A percentile compares a stretch with the other conserved stretches of the same genome.
phyloP scores from a whole-genome alignment of 805 yeast genomes.

The Tetrapisispora phaffii region DNA sequence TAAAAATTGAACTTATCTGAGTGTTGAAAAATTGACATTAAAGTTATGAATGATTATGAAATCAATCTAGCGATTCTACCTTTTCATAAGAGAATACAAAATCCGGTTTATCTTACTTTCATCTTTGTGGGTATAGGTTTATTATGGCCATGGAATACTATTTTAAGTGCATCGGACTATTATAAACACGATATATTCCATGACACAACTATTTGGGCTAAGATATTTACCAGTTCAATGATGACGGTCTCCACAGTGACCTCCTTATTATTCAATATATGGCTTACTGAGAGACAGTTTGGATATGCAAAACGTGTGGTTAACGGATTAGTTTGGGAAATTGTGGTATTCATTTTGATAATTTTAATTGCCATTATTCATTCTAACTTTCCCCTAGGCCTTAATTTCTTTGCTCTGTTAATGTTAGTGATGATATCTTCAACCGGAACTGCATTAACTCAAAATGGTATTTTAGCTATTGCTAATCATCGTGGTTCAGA shows the following conservation, averaged over 20 bases:
- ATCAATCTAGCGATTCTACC: conserved; percentile 2
- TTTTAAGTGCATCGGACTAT: conserved; percentile 76
- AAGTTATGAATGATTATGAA: not conserved
- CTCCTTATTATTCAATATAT: conserved; percentile 48
- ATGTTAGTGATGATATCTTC: conserved; percentile 54
- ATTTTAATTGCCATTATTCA: conserved; percentile 28
- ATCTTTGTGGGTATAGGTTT: conserved; percentile 64
- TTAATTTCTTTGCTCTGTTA: conserved; percentile 45
- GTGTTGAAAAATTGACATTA: not conserved
- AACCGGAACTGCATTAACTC: conserved; percentile 71
- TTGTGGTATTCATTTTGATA: conserved; percentile 47
- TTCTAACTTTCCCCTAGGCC: conserved; percentile 11
- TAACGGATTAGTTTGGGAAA: conserved; percentile 51
- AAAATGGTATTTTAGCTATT: conserved; percentile 83
- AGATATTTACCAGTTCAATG: conserved; percentile 68
- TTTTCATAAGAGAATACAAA: conserved; percentile 12
- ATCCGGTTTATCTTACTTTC: conserved; percentile 45
- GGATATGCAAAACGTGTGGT: conserved; percentile 47
- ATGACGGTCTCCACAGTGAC: conserved; percentile 77
- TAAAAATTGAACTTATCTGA: too few relatives aligned
- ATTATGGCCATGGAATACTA: conserved; percentile 96
- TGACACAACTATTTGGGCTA: conserved; percentile 41
- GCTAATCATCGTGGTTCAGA: conserved; percentile 67
- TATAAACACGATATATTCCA: conserved; percentile 50
- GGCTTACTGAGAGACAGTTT: conserved; percentile 55